These are phyloP conservation scores for Sarcodon aspratus DNA, from an alignment of 768 basidiomycete genomes.

Conservation along the genomic window DNA sequence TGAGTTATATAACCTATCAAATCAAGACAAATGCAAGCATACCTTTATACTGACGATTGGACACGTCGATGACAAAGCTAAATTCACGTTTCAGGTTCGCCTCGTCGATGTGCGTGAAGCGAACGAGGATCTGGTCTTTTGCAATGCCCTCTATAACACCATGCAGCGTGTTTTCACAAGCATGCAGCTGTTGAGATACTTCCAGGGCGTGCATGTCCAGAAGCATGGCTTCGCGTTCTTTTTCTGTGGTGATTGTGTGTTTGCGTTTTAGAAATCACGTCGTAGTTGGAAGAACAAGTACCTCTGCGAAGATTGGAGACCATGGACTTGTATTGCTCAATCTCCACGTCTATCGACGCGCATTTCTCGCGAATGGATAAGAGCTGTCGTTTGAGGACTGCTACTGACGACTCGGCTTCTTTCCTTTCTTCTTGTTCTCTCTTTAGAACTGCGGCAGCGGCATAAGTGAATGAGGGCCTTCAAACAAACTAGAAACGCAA, in stretches of 20 bases:
- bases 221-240: not conserved
- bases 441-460: constrained; percentile 38
- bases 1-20: constrained; percentile 2
- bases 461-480: not conserved
- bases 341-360: constrained; percentile 49
- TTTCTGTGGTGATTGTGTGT: not conserved
- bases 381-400: constrained; percentile 56
- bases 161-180: constrained; percentile 43
- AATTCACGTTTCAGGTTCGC: constrained; percentile 50
- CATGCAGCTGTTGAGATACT: constrained; percentile 4
- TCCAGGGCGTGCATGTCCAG: not conserved
- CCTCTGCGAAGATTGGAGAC: constrained; percentile 57
- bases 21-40: constrained; percentile 6
- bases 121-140: constrained; percentile 58
- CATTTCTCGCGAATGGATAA: constrained; percentile 49
- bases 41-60: constrained; percentile 57
- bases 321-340: constrained; percentile 57
- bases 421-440: constrained; percentile 64
- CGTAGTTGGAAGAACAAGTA: constrained; percentile 17
- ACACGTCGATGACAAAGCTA: constrained; percentile 67
- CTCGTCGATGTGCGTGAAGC: constrained; percentile 57
- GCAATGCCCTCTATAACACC: constrained; percentile 74
- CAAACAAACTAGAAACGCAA: constrained; percentile 12
- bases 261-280: not conserved
- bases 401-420: constrained; percentile 51